phyloP scores from a whole-genome alignment of 345 rosid species.

The Camelina hispida region DNA sequence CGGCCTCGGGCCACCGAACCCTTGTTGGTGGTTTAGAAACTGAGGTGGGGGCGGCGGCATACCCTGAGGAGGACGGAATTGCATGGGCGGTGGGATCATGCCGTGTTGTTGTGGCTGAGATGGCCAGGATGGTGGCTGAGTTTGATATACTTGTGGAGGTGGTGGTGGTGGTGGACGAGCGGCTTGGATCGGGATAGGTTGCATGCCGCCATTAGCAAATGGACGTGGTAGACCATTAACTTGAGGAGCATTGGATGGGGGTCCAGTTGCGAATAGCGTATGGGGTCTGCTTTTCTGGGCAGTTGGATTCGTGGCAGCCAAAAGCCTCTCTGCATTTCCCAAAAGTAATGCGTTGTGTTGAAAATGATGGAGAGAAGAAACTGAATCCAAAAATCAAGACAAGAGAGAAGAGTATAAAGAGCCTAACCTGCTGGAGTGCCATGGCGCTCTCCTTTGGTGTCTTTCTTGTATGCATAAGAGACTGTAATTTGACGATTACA shows the following conservation, averaged over 20 bases:
- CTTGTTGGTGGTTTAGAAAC: slow-evolving; percentile 40
- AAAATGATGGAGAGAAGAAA: not conserved
- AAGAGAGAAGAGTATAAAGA: slow-evolving; percentile 21
- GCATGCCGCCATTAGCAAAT: slow-evolving; percentile 63
- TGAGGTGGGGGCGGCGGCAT: slow-evolving; percentile 73
- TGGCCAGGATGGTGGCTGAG: slow-evolving; percentile 73
- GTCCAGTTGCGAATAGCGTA: slow-evolving; percentile 92
- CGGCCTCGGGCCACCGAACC: slow-evolving; percentile 52
- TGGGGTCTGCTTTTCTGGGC: slow-evolving; percentile 91
- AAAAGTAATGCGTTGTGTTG: slow-evolving; percentile 7
- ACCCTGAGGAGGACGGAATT: slow-evolving; percentile 70
- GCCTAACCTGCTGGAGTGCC: slow-evolving; percentile 96
- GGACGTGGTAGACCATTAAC: slow-evolving; percentile 80
- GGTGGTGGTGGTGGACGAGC: slow-evolving; percentile 83
- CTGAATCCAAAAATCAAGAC: not conserved
- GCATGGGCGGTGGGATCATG: slow-evolving; percentile 75
- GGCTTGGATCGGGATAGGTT: slow-evolving; percentile 55
- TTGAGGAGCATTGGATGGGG: slow-evolving; percentile 66
- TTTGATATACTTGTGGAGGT: slow-evolving; percentile 61
- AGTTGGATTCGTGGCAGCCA: slow-evolving; percentile 93
- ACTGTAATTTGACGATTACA: slow-evolving; percentile 97
- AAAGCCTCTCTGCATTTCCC: slow-evolving; percentile 77
- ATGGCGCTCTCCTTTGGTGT: slow-evolving; percentile 97
- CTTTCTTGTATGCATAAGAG: slow-evolving; percentile 97
- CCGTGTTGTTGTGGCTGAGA: slow-evolving; percentile 69